phyloP scores from a whole-genome alignment of 1,139 yeast species.

The Taphrina wiesneri region DNA sequence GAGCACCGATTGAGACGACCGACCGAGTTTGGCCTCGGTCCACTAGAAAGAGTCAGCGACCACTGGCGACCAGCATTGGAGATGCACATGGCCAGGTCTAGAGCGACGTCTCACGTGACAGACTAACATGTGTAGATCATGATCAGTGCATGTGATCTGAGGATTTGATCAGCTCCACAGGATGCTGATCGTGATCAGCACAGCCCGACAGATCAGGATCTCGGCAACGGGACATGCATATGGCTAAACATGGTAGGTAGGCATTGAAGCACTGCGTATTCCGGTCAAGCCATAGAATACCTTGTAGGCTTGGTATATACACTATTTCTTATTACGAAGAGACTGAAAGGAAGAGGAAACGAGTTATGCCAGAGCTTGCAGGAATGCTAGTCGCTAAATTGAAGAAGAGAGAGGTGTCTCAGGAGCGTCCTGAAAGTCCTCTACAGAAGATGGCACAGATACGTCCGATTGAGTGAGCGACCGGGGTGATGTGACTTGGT shows the following conservation, averaged over 20 bases:
- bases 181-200: too few species aligned
- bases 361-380: not conserved
- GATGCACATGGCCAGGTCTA: too few species aligned
- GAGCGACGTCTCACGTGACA: too few species aligned
- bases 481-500: not conserved
- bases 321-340: not conserved
- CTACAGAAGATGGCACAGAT: not conserved
- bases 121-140: not conserved
- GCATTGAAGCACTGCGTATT: too few species aligned
- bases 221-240: too few species aligned
- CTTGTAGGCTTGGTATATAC: not conserved
- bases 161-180: too few species aligned
- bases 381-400: not conserved
- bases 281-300: too few species aligned
- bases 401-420: not conserved
- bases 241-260: too few species aligned
- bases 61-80: too few species aligned
- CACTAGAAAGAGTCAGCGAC: not conserved
- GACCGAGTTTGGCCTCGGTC: not conserved
- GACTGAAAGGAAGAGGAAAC: not conserved
- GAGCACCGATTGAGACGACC: not conserved
- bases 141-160: too few species aligned
- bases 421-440: slow-evolving; percentile 13
- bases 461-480: not conserved
- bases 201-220: too few species aligned